phyloP scores from a whole-genome alignment of 2,329 filamentous ascomycete genomes.

The Aureobasidium sp. region DNA sequence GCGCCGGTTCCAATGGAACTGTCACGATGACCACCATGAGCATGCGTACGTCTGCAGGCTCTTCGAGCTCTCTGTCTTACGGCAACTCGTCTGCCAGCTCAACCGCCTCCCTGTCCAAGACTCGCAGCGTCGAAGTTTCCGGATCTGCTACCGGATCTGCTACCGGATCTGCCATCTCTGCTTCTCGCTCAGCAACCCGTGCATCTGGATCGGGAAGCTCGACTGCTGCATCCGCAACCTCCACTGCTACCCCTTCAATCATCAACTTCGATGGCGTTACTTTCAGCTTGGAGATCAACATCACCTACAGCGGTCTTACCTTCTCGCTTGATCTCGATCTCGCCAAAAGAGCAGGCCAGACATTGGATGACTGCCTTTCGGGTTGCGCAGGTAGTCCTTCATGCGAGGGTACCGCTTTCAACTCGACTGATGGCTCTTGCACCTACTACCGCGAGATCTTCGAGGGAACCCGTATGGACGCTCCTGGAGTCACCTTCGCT shows the following conservation, averaged over 20 bases:
- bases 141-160: neutral
- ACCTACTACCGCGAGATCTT: neutral
- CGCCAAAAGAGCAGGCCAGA: constrained; percentile 4
- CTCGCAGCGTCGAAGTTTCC: neutral
- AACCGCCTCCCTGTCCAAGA: neutral
- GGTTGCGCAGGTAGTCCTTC: neutral
- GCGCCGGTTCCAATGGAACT: neutral
- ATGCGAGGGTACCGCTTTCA: constrained; percentile 1
- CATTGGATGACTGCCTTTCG: neutral
- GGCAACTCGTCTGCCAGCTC: neutral
- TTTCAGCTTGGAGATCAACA: constrained; percentile 2
- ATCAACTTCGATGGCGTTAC: neutral
- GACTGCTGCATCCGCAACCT: neutral
- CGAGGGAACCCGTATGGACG: neutral
- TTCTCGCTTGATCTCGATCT: neutral
- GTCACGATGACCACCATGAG: neutral
- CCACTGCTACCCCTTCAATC: neutral
- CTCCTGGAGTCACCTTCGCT: constrained; percentile 6
- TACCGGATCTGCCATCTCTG: neutral
- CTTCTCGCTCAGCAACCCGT: neutral
- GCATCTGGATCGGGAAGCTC: neutral
- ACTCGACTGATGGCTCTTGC: neutral
- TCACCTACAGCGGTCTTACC: neutral
- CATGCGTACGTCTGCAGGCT: neutral
- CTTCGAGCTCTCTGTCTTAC: neutral